A percentile compares a stretch with the other conserved stretches of the same genome.
These are phyloP conservation scores for Rubia occidens DNA, from an alignment of 305 asterid species.

Conservation along the genomic window DNA sequence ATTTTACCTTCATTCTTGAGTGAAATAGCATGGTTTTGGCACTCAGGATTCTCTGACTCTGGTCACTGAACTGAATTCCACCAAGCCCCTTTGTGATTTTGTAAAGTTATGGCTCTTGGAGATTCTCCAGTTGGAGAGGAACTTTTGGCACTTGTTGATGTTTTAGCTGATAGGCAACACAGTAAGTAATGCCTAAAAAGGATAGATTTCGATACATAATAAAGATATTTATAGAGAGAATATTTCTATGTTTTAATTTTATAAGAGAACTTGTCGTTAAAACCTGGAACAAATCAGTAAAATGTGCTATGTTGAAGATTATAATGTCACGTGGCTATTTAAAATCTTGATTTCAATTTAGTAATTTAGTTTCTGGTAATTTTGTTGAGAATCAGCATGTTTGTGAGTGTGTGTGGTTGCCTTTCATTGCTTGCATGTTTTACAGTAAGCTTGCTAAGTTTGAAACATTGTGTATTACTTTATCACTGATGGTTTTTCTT, in stretches of 20 bases:
- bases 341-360: not conserved
- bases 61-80: not conserved
- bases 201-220: not conserved
- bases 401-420: not conserved
- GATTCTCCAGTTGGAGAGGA: not conserved
- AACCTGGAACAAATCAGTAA: not conserved
- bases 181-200: not conserved
- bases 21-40: not conserved
- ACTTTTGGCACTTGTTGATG: constrained; percentile 1
- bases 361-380: not conserved
- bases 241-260: not conserved
- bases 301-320: not conserved
- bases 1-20: not conserved
- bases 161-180: not conserved
- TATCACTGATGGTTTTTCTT: too few relatives aligned
- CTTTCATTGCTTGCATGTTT: not conserved
- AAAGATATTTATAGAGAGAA: not conserved
- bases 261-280: not conserved
- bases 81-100: not conserved
- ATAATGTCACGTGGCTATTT: not conserved
- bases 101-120: not conserved
- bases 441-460: too few relatives aligned
- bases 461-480: too few relatives aligned
- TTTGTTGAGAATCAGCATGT: too few relatives aligned
- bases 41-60: constrained; percentile 4